Percentiles rank a stretch among this genome's conserved stretches.
Conservation (phyloP, 177 flowering plant genomes). For the Telopea speciosissima region DNA sequence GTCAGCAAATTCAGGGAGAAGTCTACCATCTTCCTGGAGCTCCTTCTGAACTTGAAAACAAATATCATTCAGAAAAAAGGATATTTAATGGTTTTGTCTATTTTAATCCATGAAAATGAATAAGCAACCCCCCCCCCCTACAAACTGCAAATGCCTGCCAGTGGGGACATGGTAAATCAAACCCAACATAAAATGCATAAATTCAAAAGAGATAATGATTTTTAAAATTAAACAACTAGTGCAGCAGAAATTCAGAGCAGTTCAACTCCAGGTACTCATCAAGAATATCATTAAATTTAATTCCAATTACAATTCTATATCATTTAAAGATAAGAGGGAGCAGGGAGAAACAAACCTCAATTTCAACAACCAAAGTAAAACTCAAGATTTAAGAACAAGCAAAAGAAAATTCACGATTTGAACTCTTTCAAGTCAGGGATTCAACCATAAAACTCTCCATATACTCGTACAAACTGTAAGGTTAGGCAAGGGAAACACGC, state of each 20-base stretch:
- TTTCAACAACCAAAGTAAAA: background rate
- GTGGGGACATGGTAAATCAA: background rate
- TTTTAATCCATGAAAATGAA: background rate
- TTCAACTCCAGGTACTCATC: background rate
- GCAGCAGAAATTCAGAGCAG: background rate
- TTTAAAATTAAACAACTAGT: background rate
- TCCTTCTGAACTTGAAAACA: constrained; percentile 47
- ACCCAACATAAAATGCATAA: background rate
- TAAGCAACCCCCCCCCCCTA: background rate
- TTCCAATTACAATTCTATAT: background rate
- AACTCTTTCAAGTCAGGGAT: background rate
- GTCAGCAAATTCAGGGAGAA: constrained; percentile 86
- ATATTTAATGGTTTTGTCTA: background rate
- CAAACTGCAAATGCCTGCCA: too few species aligned
- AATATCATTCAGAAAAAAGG: background rate
- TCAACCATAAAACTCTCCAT: background rate
- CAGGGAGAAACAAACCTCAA: background rate
- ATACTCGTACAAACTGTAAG: background rate
- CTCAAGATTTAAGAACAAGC: background rate
- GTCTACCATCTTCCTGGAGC: constrained; percentile 65
- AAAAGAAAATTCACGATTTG: background rate
- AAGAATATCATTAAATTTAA: background rate
- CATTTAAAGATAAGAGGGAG: background rate
- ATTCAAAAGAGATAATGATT: too few species aligned
- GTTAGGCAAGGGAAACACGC: background rate